phyloP scores from a whole-genome alignment of 2,329 filamentous ascomycete genomes.

The Ilyonectria mors-panacis region DNA sequence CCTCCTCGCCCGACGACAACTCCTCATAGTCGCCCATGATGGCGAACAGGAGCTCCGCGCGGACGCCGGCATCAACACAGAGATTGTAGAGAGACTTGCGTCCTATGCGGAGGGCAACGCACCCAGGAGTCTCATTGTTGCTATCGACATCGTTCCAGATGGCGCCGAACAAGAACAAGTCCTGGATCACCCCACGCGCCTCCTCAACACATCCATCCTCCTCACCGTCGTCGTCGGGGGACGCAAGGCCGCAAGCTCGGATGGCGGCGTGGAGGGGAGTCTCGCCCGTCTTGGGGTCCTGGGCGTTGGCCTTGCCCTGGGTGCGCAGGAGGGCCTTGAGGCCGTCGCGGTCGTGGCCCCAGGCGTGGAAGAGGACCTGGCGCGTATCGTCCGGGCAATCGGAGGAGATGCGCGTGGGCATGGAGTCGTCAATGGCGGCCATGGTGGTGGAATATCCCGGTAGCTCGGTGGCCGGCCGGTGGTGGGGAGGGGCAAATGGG shows the following conservation, averaged over 20 bases:
- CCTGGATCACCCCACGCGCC: constrained; percentile 77
- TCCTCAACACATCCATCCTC: constrained; percentile 67
- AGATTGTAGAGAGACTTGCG: constrained; percentile 81
- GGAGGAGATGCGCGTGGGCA: constrained; percentile 67
- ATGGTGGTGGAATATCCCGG: constrained; percentile 41
- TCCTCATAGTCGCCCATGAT: constrained; percentile 86
- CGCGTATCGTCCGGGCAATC: constrained; percentile 66
- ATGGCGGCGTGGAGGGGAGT: constrained; percentile 93
- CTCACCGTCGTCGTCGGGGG: constrained; percentile 44
- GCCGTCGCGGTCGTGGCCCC: constrained; percentile 73
- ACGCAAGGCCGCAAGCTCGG: constrained; percentile 74
- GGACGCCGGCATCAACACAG: constrained; percentile 90
- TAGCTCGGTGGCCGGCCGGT: constrained; percentile 3
- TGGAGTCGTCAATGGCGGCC: constrained; percentile 62
- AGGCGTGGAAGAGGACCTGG: constrained; percentile 68
- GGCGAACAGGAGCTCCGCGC: constrained; percentile 89
- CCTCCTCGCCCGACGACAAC: constrained; percentile 71
- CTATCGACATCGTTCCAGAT: constrained; percentile 97
- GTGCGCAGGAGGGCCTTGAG: constrained; percentile 79
- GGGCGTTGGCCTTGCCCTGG: constrained; percentile 78
- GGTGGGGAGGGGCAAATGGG: constrained; percentile 33
- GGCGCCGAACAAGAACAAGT: constrained; percentile 88
- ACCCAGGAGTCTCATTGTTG: constrained; percentile 92
- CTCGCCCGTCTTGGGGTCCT: constrained; percentile 87
- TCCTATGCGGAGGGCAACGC: constrained; percentile 81